Evolutionary conservation across 2,329 filamentous ascomycete species (phyloP), one percentile per base, ranked within the genome.

Genomic region (Xylaria hypoxylon): DNA sequence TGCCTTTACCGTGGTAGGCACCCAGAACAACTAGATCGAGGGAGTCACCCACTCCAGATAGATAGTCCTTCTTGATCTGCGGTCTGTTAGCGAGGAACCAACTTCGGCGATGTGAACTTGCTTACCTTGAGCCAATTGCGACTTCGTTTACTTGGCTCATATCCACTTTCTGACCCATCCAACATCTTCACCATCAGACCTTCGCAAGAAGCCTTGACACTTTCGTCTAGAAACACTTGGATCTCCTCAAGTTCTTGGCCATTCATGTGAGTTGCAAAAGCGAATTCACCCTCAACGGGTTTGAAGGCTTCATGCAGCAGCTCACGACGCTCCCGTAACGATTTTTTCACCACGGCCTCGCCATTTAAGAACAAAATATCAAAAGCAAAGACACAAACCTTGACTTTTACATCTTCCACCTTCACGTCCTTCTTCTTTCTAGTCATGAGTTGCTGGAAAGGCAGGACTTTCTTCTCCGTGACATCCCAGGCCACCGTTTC

Each of bases 131-230:
- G 91, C 96, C 96, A 99, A 77, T 99, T 99, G 66, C 96, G 92
- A 80, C 93, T 97, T 70, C 96, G 91, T 78, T 97, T 97, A 75
- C 93, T 97, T 22, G 96, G 96, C 80, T 98, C 95, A 77, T 99
- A 99, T 73, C 92, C 93, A 72, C 93, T 97, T 79, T 97, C 95
- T 6, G 87, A 84, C 0, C 95, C 96, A 77, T 98, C 95, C 65
- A 99, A 82, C 96, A 99, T 99, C 84, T 99, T 99, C 15, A 99
- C 96, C 96, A 99, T 99, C 59, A 99, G 84, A 11, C 96, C 96
- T 82, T 99, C 96, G 76, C 96, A 99, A 0, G 93, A 96, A 2
- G 94, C 93, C 79, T 97, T 97, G 70, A 99, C 92, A 74, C 92
- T 96, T 65, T 98, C 95, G 75, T 99, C 96, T 2, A 99, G 85